phyloP scores from a whole-genome alignment of 768 basidiomycete genomes.

The Russula sp. region DNA sequence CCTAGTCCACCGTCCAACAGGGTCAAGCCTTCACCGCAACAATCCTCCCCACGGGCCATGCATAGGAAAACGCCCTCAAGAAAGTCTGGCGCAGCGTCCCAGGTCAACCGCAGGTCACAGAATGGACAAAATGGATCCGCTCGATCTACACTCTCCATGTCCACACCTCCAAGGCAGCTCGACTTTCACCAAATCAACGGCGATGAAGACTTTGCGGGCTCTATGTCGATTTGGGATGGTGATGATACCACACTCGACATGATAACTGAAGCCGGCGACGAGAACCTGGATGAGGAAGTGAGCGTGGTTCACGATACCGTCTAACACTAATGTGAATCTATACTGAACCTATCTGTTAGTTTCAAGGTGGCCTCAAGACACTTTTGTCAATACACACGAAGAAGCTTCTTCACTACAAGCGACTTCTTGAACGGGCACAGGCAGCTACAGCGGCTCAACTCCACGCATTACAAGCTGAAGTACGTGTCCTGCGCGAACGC shows the following conservation, averaged over 20 bases:
- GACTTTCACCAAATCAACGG: constrained; percentile 34
- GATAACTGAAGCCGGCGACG: constrained; percentile 56
- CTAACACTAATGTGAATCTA: constrained; percentile 4
- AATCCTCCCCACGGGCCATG: constrained; percentile 30
- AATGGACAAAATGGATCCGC: constrained; percentile 30
- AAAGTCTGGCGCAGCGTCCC: constrained; percentile 31
- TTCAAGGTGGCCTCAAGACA: constrained; percentile 44
- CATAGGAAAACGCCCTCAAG: constrained; percentile 28
- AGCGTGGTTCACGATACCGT: constrained; percentile 12
- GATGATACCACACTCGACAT: constrained; percentile 70
- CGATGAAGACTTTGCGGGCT: constrained; percentile 31
- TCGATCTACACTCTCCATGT: constrained; percentile 20
- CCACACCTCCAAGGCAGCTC: constrained; percentile 17
- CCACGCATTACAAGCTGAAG: constrained; percentile 81
- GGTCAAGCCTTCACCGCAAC: constrained; percentile 22
- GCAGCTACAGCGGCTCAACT: constrained; percentile 76
- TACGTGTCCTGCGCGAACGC: constrained; percentile 58
- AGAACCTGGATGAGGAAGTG: constrained; percentile 72
- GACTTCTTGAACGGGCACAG: constrained; percentile 77
- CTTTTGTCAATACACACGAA: constrained; percentile 44
- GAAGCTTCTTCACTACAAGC: constrained; percentile 71
- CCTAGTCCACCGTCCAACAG: constrained; percentile 24
- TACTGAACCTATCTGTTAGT: constrained; percentile 35
- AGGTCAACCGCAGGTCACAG: constrained; percentile 32
- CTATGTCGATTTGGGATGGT: constrained; percentile 46